Evolutionary conservation across 2,329 filamentous ascomycete species (phyloP), one percentile per base, ranked within the genome.

Genomic region (Rhytidhysteron rufulum): DNA sequence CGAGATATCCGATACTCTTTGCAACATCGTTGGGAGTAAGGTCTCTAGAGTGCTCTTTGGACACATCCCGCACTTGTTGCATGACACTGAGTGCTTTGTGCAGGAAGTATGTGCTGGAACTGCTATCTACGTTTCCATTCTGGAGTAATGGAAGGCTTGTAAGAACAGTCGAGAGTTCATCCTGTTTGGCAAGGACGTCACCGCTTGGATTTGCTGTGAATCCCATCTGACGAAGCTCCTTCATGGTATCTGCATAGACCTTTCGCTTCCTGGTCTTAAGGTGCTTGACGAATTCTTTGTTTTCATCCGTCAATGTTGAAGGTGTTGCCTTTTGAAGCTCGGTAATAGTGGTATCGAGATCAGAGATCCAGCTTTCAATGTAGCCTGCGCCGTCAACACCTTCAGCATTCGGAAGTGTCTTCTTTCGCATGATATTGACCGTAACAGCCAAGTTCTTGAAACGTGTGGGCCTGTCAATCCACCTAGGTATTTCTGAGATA

Each of bases 231-330:
- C 88, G 82, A 20, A 96, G 71, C 17, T 83, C 80, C 56, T 87
- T 90, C 48, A 98, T 70, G 0, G 86, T 90, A 52, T 97, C 91
- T 1, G 88, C 86, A 54, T 95, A 93, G 11, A 97, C 77, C 53
- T 89, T 90, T 31, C 88, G 82, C 68, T 98, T 98, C 54, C 88
- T 80, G 3, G 81, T 82, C 71, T 96, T 97, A 51, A 97, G 79
- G 62, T 96, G 88, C 64, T 94, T 90, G 45, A 96, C 80, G 13
- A 78, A 65, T 9, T 83, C 78, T 59, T 90, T 91, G 63, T 93
- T 96, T 31, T 95, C 90, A 19, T 95, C 87, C 0, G 79, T 95
- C 33, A 95, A 68, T n/a, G 77, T 75, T 0, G 78, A 72, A 0
- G 93, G 93, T 0, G 93, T 98, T 49, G 88, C 85, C 43, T 88